Evolutionary conservation across 2,329 filamentous ascomycete genomes (phyloP).

Genomic region (Calycina herbarum): DNA sequence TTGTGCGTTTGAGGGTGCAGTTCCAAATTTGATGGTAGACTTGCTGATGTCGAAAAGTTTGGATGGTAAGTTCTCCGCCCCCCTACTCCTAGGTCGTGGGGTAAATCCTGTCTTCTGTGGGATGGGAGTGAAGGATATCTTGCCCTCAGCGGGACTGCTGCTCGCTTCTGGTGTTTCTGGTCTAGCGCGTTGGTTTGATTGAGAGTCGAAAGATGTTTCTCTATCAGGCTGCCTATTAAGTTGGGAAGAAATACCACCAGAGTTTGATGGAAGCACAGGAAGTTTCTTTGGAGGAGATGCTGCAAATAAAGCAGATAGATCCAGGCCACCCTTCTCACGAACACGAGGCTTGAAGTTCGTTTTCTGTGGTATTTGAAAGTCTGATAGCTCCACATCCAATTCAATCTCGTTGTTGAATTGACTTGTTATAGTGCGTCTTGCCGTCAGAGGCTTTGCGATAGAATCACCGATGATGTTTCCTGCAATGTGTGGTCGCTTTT

Average conservation of each 20-base stretch:
- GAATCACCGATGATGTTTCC: conserved; percentile 10
- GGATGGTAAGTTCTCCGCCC: conserved; percentile 15
- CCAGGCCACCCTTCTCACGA: conserved; percentile 25
- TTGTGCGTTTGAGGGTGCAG: background rate
- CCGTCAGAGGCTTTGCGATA: conserved; percentile 20
- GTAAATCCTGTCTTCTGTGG: conserved; percentile 35
- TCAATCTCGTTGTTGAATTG: conserved; percentile 16
- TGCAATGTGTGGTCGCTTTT: conserved; percentile 11
- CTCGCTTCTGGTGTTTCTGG: background rate
- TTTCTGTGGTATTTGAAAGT: conserved; percentile 36
- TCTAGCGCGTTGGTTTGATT: conserved; percentile 1
- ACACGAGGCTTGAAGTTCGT: conserved; percentile 34
- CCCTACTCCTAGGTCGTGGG: conserved; percentile 25
- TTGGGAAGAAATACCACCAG: conserved; percentile 12
- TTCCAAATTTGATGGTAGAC: background rate
- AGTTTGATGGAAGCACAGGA: conserved; percentile 26
- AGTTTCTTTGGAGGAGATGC: conserved; percentile 31
- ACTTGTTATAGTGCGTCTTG: conserved; percentile 13
- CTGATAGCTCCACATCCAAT: conserved; percentile 27
- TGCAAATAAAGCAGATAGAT: conserved; percentile 33
- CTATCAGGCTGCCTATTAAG: conserved; percentile 4
- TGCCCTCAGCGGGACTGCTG: background rate
- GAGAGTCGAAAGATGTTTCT: background rate
- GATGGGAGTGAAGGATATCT: conserved; percentile 28
- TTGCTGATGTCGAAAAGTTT: conserved; percentile 19